Evolutionary conservation across 805 yeast species (phyloP).

Genomic region (Candida pini): DNA sequence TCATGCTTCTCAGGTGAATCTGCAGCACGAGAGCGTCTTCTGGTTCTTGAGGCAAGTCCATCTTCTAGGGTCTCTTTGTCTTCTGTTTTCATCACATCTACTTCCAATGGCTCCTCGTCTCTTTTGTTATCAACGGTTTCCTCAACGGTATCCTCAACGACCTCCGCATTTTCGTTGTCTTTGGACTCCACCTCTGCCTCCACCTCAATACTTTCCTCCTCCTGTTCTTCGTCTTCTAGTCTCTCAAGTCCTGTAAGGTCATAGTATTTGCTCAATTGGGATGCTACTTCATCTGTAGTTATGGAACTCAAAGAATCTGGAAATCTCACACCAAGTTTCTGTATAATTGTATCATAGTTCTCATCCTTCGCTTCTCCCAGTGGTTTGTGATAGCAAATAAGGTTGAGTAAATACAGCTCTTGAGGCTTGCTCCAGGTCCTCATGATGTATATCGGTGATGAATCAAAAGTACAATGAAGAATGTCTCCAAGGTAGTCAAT

Average conservation of each 20-base stretch:
- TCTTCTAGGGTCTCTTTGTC: slow-evolving; percentile 1
- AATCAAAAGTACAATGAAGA: neutral
- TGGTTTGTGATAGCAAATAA: slow-evolving; percentile 26
- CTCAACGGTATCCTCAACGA: neutral
- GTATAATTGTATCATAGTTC: slow-evolving; percentile 10
- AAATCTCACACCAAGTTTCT: slow-evolving; percentile 16
- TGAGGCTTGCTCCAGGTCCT: slow-evolving; percentile 20
- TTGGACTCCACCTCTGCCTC: neutral
- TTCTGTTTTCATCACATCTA: neutral
- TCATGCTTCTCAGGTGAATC: slow-evolving; percentile 1
- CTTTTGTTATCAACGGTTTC: neutral
- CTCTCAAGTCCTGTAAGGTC: slow-evolving; percentile 22
- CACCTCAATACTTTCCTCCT: neutral
- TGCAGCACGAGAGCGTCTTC: slow-evolving; percentile 4
- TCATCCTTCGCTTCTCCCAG: slow-evolving; percentile 17
- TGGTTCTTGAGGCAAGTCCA: slow-evolving; percentile 4
- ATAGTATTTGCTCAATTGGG: slow-evolving; percentile 20
- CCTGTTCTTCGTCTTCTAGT: slow-evolving; percentile 15
- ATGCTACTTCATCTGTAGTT: slow-evolving; percentile 11
- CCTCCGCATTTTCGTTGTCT: neutral
- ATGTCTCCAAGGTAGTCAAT: too few relatives aligned
- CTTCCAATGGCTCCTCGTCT: slow-evolving; percentile 2
- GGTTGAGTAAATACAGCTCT: slow-evolving; percentile 18
- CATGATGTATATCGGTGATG: slow-evolving; percentile 1
- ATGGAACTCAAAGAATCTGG: slow-evolving; percentile 9